Conservation (phyloP, 2,329 filamentous ascomycete species). For the Aspergillus fischeri region DNA sequence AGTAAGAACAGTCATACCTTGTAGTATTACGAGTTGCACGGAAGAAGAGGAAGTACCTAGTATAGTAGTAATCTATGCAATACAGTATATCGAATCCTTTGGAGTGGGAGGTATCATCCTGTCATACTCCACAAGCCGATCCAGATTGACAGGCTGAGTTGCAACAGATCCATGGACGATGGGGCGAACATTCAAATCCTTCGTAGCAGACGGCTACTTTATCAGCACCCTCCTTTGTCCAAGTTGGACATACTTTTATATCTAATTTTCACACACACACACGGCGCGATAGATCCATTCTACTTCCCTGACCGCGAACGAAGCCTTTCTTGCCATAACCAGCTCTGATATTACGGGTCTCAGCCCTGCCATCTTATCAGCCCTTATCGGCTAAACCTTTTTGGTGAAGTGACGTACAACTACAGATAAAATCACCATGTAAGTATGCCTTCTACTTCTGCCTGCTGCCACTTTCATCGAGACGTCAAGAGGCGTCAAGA, state of each 20-base stretch:
- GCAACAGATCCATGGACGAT: conserved; percentile 25
- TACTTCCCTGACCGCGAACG: not conserved
- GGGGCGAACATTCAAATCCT: conserved; percentile 2
- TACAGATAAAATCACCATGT: not conserved
- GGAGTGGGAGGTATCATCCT: conserved; percentile 5
- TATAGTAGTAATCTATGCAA: not conserved
- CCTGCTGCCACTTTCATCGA: not conserved
- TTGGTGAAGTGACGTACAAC: not conserved
- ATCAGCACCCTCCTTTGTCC: not conserved
- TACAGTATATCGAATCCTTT: not conserved
- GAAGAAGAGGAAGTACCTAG: not conserved
- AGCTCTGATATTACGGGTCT: not conserved
- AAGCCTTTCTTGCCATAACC: not conserved
- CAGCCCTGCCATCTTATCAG: not conserved
- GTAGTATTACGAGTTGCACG: not conserved
- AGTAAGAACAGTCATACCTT: not conserved
- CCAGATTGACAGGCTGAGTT: conserved; percentile 9
- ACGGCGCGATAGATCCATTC: not conserved
- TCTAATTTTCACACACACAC: not conserved
- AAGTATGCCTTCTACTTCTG: not conserved
- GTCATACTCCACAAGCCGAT: conserved; percentile 18
- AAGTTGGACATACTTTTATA: not conserved
- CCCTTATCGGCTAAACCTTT: not conserved
- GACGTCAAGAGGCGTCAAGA: not conserved
- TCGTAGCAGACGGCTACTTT: not conserved